Evolutionary conservation across 2,329 filamentous ascomycete species (phyloP), one percentile per base, ranked within the genome.

Genomic region (Arthrobotrys megalospora): DNA sequence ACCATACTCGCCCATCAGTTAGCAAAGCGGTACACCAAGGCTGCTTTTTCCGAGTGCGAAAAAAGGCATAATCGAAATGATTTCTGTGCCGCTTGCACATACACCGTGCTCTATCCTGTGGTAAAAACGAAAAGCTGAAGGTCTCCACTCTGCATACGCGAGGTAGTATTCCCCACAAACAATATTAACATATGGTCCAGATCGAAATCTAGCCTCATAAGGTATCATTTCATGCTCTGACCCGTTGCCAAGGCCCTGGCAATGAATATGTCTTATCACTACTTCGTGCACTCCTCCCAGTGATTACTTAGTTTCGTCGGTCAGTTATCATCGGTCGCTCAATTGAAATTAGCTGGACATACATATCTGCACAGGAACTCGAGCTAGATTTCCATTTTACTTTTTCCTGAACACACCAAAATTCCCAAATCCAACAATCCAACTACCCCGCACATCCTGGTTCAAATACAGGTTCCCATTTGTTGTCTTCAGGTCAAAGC

Each of bases 31-130:
- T 14, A 24, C 45, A 43, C 24, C 32, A 60, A 16, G 41, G 24
- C 45, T 41, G 28, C 24, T 21, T 24, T 45, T 66, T 21, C 43
- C 32, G 19, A 21, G 45, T 38, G 4, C 41, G 21, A 6, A 36
- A 45, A 55, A 77, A 77, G 66, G 66, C 73, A 70, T 69, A 70
- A 60, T 64, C 66, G 73, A 77, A 38, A 50, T 28, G 24, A 65
- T 65, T 28, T 24, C 47, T 70, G 65, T 70, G 72, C 65, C 72
- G 72, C 72, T 66, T 65, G 43, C 60, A 41, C 3, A 63, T 68
- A 41, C 10, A 67, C 58, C 52, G 21, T 62, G 52, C 62, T 45
- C 8, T 50, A 55, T 58, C 36, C 53, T 65, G 28, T 69, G 58
- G 73, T 53, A 12, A 53, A 52, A 48, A 62, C 60, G 38, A 34